Percentiles rank a stretch among this genome's conserved stretches.
Evolutionary conservation across 1,139 yeast genomes (phyloP).

Genomic region (Debaryomyces subglobosus): DNA sequence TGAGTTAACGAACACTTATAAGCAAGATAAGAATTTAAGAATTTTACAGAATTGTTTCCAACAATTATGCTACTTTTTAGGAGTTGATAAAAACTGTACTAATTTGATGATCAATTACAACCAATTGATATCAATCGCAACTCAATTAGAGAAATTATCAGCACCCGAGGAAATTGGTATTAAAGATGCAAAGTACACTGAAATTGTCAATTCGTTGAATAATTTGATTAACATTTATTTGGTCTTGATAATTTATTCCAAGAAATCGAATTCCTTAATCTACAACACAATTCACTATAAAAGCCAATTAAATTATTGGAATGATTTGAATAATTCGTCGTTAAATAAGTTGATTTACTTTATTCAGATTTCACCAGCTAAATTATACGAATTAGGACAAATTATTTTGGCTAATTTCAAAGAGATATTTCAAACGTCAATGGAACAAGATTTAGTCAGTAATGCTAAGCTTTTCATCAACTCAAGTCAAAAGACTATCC

Average conservation of each 20-base stretch:
- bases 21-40: conserved; percentile 22
- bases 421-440: conserved; percentile 7
- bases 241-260: conserved; percentile 27
- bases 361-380: conserved; percentile 37
- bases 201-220: conserved; percentile 5
- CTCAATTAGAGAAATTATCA: conserved; percentile 8
- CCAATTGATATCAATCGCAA: conserved; percentile 12
- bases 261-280: conserved; percentile 37
- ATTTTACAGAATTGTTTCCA: conserved; percentile 27
- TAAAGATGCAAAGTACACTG: conserved; percentile 9
- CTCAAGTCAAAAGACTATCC: conserved; percentile 3
- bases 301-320: conserved; percentile 43
- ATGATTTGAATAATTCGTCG: conserved; percentile 28
- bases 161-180: conserved; percentile 15
- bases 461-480: conserved; percentile 2
- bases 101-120: conserved; percentile 18
- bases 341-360: conserved; percentile 34
- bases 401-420: conserved; percentile 13
- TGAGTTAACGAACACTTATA: not conserved
- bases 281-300: conserved; percentile 39
- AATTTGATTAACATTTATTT: conserved; percentile 30
- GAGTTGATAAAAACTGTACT: conserved; percentile 25
- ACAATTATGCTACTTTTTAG: conserved; percentile 26
- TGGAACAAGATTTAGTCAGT: conserved; percentile 1
- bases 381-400: conserved; percentile 19